These are phyloP conservation scores for Penstemon barbatus DNA, from an alignment of 257 asterid species.

Conservation along the genomic window DNA sequence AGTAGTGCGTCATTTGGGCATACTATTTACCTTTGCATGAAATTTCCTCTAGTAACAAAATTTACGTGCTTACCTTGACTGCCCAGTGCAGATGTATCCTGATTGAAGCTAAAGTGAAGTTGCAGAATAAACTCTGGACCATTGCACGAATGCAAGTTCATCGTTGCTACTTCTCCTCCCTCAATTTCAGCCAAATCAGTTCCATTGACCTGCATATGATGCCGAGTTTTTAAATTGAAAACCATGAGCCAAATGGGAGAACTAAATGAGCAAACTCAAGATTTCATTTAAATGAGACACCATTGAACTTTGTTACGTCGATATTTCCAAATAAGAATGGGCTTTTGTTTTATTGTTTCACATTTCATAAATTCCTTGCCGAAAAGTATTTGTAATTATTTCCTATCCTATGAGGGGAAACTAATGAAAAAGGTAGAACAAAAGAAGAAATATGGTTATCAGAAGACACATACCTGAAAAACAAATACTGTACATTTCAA, in stretches of 20 bases:
- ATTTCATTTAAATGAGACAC: not conserved
- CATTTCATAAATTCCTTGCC: not conserved
- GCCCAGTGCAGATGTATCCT: slow-evolving; percentile 24
- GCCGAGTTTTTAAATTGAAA: slow-evolving; percentile 7
- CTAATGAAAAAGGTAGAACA: not conserved
- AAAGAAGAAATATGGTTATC: not conserved
- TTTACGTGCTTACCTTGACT: slow-evolving; percentile 43
- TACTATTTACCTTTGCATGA: not conserved
- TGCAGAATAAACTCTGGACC: slow-evolving; percentile 61
- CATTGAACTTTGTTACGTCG: not conserved
- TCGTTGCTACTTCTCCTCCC: slow-evolving; percentile 68
- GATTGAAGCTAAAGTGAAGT: slow-evolving; percentile 41
- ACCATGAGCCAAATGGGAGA: not conserved
- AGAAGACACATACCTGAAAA: not conserved
- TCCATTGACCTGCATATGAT: slow-evolving; percentile 60
- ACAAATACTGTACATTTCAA: not conserved
- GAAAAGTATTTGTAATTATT: not conserved
- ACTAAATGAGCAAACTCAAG: not conserved
- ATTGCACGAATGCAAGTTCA: slow-evolving; percentile 60
- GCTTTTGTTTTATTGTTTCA: not conserved
- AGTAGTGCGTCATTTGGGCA: not conserved
- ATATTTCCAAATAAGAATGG: not conserved
- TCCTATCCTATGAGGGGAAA: not conserved
- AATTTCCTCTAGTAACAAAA: not conserved
- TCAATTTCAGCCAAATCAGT: slow-evolving; percentile 48